Percentiles rank a stretch among this genome's conserved stretches.
Conservation (phyloP, 805 yeast species). For the Scheffersomyces coipomensis region DNA sequence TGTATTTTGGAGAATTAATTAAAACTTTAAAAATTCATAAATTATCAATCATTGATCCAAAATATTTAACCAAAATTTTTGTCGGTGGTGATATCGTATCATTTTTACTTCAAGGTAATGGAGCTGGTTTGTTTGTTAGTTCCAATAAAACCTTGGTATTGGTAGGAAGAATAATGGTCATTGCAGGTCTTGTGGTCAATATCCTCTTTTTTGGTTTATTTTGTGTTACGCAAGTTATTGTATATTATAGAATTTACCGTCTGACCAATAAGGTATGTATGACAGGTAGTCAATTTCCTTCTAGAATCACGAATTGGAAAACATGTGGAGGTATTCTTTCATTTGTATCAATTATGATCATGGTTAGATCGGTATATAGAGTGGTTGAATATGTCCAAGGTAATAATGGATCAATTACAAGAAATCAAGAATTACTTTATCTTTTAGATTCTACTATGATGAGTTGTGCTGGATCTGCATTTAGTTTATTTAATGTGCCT, state of each 20-base stretch:
- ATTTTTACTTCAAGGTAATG: constrained; percentile 25
- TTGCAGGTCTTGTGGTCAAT: constrained; percentile 29
- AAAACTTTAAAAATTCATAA: background rate
- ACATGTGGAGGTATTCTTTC: constrained; percentile 5
- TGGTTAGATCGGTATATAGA: constrained; percentile 30
- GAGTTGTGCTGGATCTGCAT: too few species aligned
- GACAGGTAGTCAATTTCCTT: background rate
- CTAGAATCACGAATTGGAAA: constrained; percentile 4
- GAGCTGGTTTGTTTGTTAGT: constrained; percentile 28
- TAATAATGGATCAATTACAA: constrained; percentile 17
- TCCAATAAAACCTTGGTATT: background rate
- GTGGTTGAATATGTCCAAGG: constrained; percentile 29
- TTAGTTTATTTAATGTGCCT: too few species aligned
- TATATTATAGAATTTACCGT: constrained; percentile 4
- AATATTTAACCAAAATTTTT: constrained; percentile 21
- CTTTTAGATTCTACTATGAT: constrained; percentile 26
- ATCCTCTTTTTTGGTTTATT: constrained; percentile 26
- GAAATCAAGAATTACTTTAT: constrained; percentile 23
- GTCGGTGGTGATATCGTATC: constrained; percentile 28
- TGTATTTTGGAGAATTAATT: constrained; percentile 23
- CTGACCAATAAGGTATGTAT: background rate
- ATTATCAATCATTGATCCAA: constrained; percentile 13
- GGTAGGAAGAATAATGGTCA: constrained; percentile 17
- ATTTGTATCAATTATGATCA: constrained; percentile 13
- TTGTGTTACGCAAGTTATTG: constrained; percentile 14